These are phyloP conservation scores for Geopyxis carbonaria DNA, from an alignment of 495 filamentous ascomycete genomes.

Conservation along the genomic window DNA sequence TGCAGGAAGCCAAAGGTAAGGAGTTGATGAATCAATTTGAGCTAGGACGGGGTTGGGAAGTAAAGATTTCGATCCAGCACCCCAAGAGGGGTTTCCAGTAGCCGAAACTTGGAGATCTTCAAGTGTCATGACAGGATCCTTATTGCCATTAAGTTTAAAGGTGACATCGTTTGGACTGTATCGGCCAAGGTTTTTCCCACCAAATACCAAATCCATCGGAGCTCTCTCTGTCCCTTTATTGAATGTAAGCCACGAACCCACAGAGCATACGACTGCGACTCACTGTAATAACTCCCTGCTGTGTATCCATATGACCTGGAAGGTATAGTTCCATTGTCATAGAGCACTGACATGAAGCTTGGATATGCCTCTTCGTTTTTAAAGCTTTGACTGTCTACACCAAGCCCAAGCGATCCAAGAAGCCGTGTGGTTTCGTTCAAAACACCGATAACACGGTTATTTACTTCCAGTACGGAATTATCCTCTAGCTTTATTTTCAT, in stretches of 20 bases:
- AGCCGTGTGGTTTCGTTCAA: slow-evolving; percentile 3
- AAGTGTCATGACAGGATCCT: background rate
- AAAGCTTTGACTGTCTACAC: slow-evolving; percentile 2
- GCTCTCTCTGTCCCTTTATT: background rate
- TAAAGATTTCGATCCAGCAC: background rate
- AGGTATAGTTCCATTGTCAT: slow-evolving; percentile 1
- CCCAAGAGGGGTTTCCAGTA: slow-evolving; percentile 3
- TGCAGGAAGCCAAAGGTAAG: slow-evolving; percentile 49
- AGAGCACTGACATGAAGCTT: slow-evolving; percentile 1
- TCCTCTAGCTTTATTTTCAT: slow-evolving; percentile 1
- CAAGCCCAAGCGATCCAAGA: slow-evolving; percentile 1
- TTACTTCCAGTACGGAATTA: background rate
- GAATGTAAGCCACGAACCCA: background rate
- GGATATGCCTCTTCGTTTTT: slow-evolving; percentile 3
- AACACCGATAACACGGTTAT: background rate
- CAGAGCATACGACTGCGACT: background rate
- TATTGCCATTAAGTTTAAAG: slow-evolving; percentile 1
- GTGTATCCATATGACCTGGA: slow-evolving; percentile 5
- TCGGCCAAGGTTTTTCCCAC: slow-evolving; percentile 1
- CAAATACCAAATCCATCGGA: slow-evolving; percentile 3
- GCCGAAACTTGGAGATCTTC: background rate
- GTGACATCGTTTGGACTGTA: background rate
- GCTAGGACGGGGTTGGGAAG: slow-evolving; percentile 26
- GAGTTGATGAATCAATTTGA: slow-evolving; percentile 49
- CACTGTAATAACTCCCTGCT: slow-evolving; percentile 1